These are phyloP conservation scores for Schizosaccharomyces lindneri DNA, from an alignment of 805 yeast species.

Conservation along the genomic window DNA sequence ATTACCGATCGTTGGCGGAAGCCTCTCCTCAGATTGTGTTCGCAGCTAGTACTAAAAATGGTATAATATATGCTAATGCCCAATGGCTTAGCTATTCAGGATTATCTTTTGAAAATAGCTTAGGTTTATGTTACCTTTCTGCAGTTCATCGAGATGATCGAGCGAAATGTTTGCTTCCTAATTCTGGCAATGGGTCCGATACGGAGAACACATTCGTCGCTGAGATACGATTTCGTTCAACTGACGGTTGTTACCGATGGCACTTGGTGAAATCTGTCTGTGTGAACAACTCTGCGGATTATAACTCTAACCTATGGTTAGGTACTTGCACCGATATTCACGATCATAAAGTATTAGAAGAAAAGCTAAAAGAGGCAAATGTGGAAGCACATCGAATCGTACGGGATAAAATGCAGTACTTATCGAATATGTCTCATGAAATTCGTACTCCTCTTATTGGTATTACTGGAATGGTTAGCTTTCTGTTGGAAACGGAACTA, in stretches of 20 bases:
- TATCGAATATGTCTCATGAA: constrained; percentile 17
- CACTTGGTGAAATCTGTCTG: constrained; percentile 12
- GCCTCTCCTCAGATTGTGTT: constrained; percentile 14
- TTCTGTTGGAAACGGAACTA: constrained; percentile 13
- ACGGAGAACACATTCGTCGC: constrained; percentile 4
- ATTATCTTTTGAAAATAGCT: constrained; percentile 8
- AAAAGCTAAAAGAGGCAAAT: constrained; percentile 14
- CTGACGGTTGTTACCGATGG: constrained; percentile 13
- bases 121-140: constrained; percentile 12
- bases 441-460: constrained; percentile 16
- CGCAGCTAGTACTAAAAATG: constrained; percentile 10
- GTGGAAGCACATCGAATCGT: constrained; percentile 15
- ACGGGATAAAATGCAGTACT: constrained; percentile 16
- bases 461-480: constrained; percentile 16
- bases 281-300: constrained; percentile 5
- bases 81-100: constrained; percentile 15
- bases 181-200: not conserved
- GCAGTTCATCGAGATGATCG: constrained; percentile 15
- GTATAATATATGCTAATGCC: constrained; percentile 13
- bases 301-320: constrained; percentile 10
- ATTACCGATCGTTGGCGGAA: constrained; percentile 14
- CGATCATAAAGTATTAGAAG: constrained; percentile 14
- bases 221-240: constrained; percentile 11
- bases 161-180: constrained; percentile 8
- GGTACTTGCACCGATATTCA: constrained; percentile 16